A percentile compares a stretch with the other conserved stretches of the same genome.
These are phyloP conservation scores for Scedosporium minutisporum DNA, from an alignment of 2,329 filamentous ascomycete species.

Conservation along the genomic window DNA sequence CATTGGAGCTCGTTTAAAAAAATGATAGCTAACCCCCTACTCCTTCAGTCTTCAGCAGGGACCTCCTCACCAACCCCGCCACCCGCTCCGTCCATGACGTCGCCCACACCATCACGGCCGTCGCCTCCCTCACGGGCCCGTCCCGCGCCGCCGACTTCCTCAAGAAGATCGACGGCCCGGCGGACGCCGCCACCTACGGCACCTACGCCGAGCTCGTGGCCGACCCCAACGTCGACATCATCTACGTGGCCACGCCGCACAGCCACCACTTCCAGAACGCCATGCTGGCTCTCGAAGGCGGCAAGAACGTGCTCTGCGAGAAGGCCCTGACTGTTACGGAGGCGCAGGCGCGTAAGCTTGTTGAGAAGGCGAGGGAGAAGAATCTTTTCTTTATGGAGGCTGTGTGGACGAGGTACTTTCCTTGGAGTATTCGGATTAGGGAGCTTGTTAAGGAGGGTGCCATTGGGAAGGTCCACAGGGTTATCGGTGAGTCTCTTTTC, in stretches of 20 bases:
- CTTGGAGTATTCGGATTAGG: conserved; percentile 65
- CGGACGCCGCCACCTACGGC: conserved; percentile 62
- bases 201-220: conserved; percentile 74
- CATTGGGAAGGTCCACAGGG: conserved; percentile 53
- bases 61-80: conserved; percentile 65
- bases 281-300: conserved; percentile 72
- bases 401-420: conserved; percentile 86
- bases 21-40: conserved; percentile 1
- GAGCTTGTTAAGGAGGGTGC: conserved; percentile 49
- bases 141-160: conserved; percentile 65
- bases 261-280: conserved; percentile 89
- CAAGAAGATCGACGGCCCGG: conserved; percentile 57
- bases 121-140: conserved; percentile 66
- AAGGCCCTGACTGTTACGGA: conserved; percentile 84
- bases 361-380: conserved; percentile 63
- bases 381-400: conserved; percentile 74
- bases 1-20: too few relatives aligned
- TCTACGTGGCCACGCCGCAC: conserved; percentile 86
- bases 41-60: conserved; percentile 58
- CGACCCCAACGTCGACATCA: conserved; percentile 69
- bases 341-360: conserved; percentile 62
- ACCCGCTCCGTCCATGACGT: conserved; percentile 62
- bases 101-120: conserved; percentile 67
- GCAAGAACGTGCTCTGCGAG: conserved; percentile 84
- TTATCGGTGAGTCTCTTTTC: conserved; percentile 30